Base-by-base conservation (phyloP, 2,329 filamentous ascomycete species). In the Annulohypoxylon truncatum region DNA sequence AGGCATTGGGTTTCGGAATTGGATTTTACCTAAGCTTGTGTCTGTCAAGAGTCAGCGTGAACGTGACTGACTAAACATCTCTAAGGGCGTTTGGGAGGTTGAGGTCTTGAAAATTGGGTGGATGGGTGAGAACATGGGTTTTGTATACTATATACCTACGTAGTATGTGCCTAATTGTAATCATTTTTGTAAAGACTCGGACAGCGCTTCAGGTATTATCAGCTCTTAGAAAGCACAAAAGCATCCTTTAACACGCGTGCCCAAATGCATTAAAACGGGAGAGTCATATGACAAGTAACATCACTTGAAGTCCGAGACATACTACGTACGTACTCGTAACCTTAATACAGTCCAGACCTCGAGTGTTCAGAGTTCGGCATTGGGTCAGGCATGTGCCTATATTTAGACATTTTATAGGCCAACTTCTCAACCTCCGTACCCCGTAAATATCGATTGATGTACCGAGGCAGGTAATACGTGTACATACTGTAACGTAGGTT, bases 341-440 rank as follows among this genome's bases (percentile, higher is more conserved):
- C 13, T 62, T 54, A 44, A 55, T 38, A 42, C 38, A 35, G 29
- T 26, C 55, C 28, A 53, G 40, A 66, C 55, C 47, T 35, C 44
- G 24, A n/a, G n/a, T n/a, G n/a, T 26, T 59, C 28, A 53, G 40
- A 66, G 58, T 51, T 35, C 44, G 24, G 31, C 12, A 18, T 15
- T 40, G n/a, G 48, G 15, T 20, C 15, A 33, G 29, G 26, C 47
- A 61, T 50, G 62, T 50, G 61, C 29, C 64, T 67, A 67, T 67
- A 60, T 56, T 60, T 66, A 63, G 60, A 55, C 29, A 24, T 47
- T 26, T 42, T 28, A 53, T 61, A 54, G 56, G 31, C 33, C 38
- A 44, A 22, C 15, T 18, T 7, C 24, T 29, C 13, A 46, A 42
- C 35, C n/a, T 38, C 4, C 10, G 9, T 42, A 20, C 38, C 18